Evolutionary conservation across 163 green algal genomes (phyloP), one percentile per base, ranked within the genome.

Genomic region (Scenedesmus sp.): DNA sequence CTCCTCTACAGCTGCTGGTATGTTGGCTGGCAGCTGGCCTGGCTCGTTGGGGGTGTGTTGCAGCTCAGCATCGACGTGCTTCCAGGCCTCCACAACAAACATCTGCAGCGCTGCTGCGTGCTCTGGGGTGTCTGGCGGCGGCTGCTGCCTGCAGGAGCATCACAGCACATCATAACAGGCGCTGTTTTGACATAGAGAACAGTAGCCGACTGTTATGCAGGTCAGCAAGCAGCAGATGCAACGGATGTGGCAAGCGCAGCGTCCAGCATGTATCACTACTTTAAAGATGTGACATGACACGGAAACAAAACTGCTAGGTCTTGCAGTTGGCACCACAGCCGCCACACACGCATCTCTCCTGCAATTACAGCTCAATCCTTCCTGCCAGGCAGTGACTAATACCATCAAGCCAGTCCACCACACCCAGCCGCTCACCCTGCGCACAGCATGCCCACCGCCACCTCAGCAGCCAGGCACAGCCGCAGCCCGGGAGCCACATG

Each of bases 391-490:
- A 46, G 34, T 46, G 34, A 46, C 34, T 46, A 46, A 46, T 46
- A 4, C 26, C 66, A 76, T 2, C 66, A 76, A 18, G 2, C 3
- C 2, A 34, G 18, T 34, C 3, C 3, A 55, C 8, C 26, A n/a
- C 5, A 23, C 8, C 8, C 3, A 12, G 4, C 74, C 5, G 12
- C 85, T 74, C 46, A 90, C 85, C 85, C 73, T 55, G 85, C n/a
- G 15, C 85, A 90, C 46, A 90, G 66, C 85, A 90, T 90, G 6
- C 85, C 85, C 16, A 66, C 59, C 7, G 85, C 85, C 34, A 90
- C 85, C 52, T 90, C 85, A 60, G 85, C 85, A 16, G 85, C 85
- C 64, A 90, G 46, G 13, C 15, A 66, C 18, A 90, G 52, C 64
- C 85, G 64, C 85, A 90, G 15, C 7, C 34, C 46, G 34, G 85